Base-by-base conservation (phyloP, 1,284 basidiomycete species). In the Trichosporon asahii region DNA sequence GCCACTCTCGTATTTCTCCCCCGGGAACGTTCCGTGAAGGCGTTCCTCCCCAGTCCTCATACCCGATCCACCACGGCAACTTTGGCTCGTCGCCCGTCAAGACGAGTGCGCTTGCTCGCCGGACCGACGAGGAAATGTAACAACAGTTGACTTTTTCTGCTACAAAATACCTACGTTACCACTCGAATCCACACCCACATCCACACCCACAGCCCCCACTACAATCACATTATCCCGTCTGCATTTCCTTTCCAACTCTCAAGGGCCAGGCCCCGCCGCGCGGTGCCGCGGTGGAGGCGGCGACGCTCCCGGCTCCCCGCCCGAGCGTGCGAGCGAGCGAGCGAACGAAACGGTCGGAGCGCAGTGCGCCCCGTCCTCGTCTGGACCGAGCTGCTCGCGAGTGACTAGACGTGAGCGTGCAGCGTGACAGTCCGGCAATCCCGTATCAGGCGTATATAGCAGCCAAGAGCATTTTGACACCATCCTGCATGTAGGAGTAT, bases 71-170 rank as follows among this genome's bases (percentile, higher is more conserved):
- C 67, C 79, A 81, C 70, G 74, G 73, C 55, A 67, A 53, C 31
- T 76, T 77, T 53, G 79, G 79, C 35, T 77, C 78, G n/a, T 80
- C 79, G 14, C 81, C 81, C 2, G 80, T 83, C 75, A 83, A 83
- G 73, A 77, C 79, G 14, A 80, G 79, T 57, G 78, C 74, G n/a
- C 74, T 83, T 35, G 80, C 78, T 11, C 75, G 72, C 61, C 72
- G 80, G 46, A 68, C 78, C 40, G 80, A 82, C 73, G 79, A 82
- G 70, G 80, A 80, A 35, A 75, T 75, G 25, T 72, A 80, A 67
- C 29, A 18, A 60, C 21, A 66, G 66, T 25, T 73, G 18, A 37
- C 3, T 2, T 9, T 2, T 27, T 14, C 6, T 46, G 7, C 31
- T 5, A 3, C 7, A 11, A 11, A n/a, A 11, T 15, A 27, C 14